These are phyloP conservation scores for Voacanga thouarsii DNA, from an alignment of 257 asterid species.

Conservation along the genomic window DNA sequence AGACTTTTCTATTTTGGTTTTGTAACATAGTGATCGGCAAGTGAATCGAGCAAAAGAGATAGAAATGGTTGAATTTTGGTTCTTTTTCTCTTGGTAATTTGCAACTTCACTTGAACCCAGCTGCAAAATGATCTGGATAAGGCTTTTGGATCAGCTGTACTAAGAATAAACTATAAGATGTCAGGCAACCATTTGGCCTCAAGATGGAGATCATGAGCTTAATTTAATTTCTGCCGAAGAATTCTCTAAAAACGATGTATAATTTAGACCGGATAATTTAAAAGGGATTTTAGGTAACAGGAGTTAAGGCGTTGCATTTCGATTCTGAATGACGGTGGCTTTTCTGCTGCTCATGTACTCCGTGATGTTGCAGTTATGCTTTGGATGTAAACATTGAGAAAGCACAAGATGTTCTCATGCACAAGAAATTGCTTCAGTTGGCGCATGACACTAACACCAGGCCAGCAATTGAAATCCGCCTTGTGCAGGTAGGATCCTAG, in stretches of 20 bases:
- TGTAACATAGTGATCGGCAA: neutral
- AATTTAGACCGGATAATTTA: neutral
- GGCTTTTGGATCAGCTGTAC: neutral
- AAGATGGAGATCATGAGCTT: neutral
- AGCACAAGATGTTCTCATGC: conserved; percentile 87
- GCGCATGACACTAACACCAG: conserved; percentile 64
- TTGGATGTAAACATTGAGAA: conserved; percentile 77
- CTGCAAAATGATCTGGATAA: neutral
- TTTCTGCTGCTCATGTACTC: conserved; percentile 6
- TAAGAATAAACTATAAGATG: neutral
- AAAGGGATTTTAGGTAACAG: neutral
- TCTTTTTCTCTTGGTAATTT: neutral
- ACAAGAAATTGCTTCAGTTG: conserved; percentile 72
- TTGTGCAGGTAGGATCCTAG: conserved; percentile 56
- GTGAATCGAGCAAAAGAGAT: neutral
- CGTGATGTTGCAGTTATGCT: conserved; percentile 56
- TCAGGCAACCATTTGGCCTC: neutral
- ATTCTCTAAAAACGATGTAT: neutral
- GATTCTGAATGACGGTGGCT: conserved; percentile 4
- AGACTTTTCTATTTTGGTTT: neutral
- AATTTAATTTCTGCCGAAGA: neutral
- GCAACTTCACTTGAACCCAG: neutral
- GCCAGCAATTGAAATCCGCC: conserved; percentile 86
- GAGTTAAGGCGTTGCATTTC: conserved; percentile 8
- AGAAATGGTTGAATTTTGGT: neutral